A percentile compares a stretch with the other conserved stretches of the same genome.
These are phyloP conservation scores for Rhodamnia argentea DNA, from an alignment of 345 rosid genomes.

Conservation along the genomic window DNA sequence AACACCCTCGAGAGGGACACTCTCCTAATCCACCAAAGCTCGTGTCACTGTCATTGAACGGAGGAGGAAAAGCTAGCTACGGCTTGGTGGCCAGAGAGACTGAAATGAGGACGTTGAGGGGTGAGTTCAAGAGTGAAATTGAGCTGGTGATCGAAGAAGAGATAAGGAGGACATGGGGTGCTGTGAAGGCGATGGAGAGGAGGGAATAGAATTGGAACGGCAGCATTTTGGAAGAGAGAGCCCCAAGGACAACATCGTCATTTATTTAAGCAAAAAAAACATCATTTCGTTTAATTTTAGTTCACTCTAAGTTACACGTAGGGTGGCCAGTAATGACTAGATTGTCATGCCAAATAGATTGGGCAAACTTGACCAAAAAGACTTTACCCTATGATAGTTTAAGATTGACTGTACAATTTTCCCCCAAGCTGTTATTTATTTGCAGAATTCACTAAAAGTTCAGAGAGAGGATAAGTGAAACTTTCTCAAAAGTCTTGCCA, in stretches of 20 bases:
- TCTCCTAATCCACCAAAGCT: slow-evolving; percentile 49
- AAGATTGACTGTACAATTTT: background rate
- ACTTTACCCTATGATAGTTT: background rate
- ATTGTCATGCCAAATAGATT: background rate
- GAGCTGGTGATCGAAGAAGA: slow-evolving; percentile 10
- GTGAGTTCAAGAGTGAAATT: slow-evolving; percentile 3
- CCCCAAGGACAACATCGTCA: slow-evolving; percentile 5
- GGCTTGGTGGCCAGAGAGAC: slow-evolving; percentile 24
- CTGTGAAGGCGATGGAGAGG: slow-evolving; percentile 18
- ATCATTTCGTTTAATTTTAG: background rate
- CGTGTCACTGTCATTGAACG: slow-evolving; percentile 17
- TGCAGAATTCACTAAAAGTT: background rate
- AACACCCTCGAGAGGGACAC: slow-evolving; percentile 72
- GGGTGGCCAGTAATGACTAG: background rate
- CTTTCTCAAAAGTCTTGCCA: background rate
- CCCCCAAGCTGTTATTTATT: background rate
- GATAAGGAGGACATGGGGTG: slow-evolving; percentile 16
- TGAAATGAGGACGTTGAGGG: slow-evolving; percentile 25
- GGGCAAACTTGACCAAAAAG: background rate
- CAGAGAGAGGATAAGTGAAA: background rate
- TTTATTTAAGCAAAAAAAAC: background rate
- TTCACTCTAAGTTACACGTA: background rate
- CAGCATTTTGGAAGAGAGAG: slow-evolving; percentile 24
- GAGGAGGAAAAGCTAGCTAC: slow-evolving; percentile 2
- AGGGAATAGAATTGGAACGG: background rate